Conservation (phyloP, 192 early-diverging fungal species). For the Blastocladiella britannica region DNA sequence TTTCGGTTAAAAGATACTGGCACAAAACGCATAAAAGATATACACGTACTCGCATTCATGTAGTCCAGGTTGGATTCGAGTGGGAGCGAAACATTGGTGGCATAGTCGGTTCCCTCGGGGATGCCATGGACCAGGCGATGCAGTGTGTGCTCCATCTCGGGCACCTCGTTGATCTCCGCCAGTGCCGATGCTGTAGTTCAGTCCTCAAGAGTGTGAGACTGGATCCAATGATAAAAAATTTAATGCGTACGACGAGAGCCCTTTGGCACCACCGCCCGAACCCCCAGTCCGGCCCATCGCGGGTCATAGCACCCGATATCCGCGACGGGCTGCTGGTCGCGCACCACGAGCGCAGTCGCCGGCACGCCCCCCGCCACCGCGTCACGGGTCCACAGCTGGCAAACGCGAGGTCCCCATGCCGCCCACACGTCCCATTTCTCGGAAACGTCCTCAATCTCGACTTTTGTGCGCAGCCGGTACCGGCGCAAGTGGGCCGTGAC, state of each 20-base stretch:
- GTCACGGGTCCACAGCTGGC: conserved; percentile 10
- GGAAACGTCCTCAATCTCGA: conserved; percentile 43
- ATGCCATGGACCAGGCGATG: conserved; percentile 66
- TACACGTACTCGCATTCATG: conserved; percentile 54
- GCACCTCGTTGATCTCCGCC: conserved; percentile 24
- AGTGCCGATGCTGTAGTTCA: conserved; percentile 30
- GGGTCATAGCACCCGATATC: conserved; percentile 20
- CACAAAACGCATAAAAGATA: not conserved
- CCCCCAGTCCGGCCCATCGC: conserved; percentile 12
- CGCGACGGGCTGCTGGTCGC: conserved; percentile 7
- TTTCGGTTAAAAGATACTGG: conserved; percentile 1
- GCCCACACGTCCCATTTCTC: conserved; percentile 43
- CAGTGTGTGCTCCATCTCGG: conserved; percentile 38
- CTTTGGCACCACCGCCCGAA: conserved; percentile 5
- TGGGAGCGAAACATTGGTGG: conserved; percentile 45
- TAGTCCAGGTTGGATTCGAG: conserved; percentile 82
- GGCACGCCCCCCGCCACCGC: conserved; percentile 1
- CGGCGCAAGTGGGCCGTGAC: conserved; percentile 48
- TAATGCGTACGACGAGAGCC: conserved; percentile 5
- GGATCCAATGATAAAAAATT: conserved; percentile 13
- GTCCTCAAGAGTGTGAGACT: conserved; percentile 9
- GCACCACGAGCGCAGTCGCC: conserved; percentile 1
- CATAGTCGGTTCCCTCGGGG: conserved; percentile 67
- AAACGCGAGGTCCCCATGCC: conserved; percentile 43
- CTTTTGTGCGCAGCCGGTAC: conserved; percentile 57